These are phyloP conservation scores for Fusarium xyrophilum DNA, from an alignment of 2,329 filamentous ascomycete genomes.

Conservation along the genomic window DNA sequence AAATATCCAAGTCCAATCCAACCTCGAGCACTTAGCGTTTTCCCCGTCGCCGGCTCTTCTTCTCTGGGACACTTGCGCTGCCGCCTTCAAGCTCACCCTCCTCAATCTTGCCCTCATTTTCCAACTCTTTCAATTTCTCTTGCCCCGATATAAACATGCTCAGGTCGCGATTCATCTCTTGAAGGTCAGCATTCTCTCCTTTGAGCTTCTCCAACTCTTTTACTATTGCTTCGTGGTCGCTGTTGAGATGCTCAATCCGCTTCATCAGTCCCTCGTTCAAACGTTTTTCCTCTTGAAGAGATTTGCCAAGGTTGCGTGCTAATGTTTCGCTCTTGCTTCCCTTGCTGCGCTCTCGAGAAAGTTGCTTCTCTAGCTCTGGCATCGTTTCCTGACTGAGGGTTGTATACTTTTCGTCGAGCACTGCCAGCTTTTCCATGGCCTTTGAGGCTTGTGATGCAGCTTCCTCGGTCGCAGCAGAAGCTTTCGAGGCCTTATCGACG, in stretches of 20 bases:
- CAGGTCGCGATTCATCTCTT: constrained; percentile 86
- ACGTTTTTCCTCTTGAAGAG: constrained; percentile 85
- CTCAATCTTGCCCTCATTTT: constrained; percentile 63
- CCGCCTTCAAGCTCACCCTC: constrained; percentile 79
- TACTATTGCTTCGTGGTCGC: constrained; percentile 64
- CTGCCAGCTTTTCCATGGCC: constrained; percentile 57
- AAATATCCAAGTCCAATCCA: neutral
- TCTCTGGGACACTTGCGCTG: constrained; percentile 70
- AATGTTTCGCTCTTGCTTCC: constrained; percentile 77
- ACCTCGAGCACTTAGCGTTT: constrained; percentile 41
- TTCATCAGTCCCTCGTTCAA: constrained; percentile 82
- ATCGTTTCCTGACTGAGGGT: constrained; percentile 64
- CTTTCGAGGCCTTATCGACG: constrained; percentile 84
- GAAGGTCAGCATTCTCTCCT: constrained; percentile 73
- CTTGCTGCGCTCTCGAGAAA: constrained; percentile 71
- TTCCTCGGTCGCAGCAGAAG: constrained; percentile 70
- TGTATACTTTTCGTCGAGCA: constrained; percentile 57
- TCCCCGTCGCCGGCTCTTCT: constrained; percentile 62
- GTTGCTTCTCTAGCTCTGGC: constrained; percentile 73
- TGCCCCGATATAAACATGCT: constrained; percentile 86
- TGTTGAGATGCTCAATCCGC: constrained; percentile 77
- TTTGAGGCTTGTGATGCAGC: constrained; percentile 60
- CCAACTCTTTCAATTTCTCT: constrained; percentile 78
- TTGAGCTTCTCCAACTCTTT: constrained; percentile 64
- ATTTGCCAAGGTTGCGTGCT: constrained; percentile 75